A percentile compares a stretch with the other conserved stretches of the same genome.
Conservation (phyloP, 2,329 filamentous ascomycete species). For the Ceratocystis colombiana region DNA sequence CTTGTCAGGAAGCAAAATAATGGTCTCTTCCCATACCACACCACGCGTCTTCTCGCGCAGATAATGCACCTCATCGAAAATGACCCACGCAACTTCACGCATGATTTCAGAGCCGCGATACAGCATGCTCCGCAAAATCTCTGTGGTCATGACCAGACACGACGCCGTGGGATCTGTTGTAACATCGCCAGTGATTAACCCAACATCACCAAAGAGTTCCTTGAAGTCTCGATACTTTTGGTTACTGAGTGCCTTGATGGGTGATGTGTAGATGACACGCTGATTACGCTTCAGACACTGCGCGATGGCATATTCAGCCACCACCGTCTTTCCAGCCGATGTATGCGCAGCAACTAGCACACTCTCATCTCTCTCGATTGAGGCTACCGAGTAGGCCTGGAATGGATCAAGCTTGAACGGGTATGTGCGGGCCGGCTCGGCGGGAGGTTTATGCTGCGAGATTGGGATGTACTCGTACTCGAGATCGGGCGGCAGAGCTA, state of each 20-base stretch:
- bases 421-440: slow-evolving; percentile 72
- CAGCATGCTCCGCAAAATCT: slow-evolving; percentile 97
- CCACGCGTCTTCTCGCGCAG: slow-evolving; percentile 88
- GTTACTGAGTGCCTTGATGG: slow-evolving; percentile 97
- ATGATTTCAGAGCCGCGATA: slow-evolving; percentile 98
- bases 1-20: slow-evolving; percentile 95
- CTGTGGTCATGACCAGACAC: slow-evolving; percentile 97
- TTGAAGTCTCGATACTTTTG: slow-evolving; percentile 97
- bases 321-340: slow-evolving; percentile 94
- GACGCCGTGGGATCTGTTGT: slow-evolving; percentile 98
- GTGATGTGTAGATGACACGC: slow-evolving; percentile 96
- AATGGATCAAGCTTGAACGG: slow-evolving; percentile 93
- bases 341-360: slow-evolving; percentile 95
- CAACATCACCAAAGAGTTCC: slow-evolving; percentile 90
- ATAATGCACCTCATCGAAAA: slow-evolving; percentile 98
- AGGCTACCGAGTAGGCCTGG: slow-evolving; percentile 87
- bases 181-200: slow-evolving; percentile 97
- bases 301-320: slow-evolving; percentile 95
- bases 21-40: slow-evolving; percentile 99
- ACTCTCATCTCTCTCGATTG: slow-evolving; percentile 92
- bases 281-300: slow-evolving; percentile 96
- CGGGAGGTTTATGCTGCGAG: slow-evolving; percentile 83
- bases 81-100: slow-evolving; percentile 96
- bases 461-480: slow-evolving; percentile 94
- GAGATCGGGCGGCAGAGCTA: slow-evolving; percentile 83